Base-by-base conservation (phyloP, 768 basidiomycete species). In the Panaeolus cyanescens region DNA sequence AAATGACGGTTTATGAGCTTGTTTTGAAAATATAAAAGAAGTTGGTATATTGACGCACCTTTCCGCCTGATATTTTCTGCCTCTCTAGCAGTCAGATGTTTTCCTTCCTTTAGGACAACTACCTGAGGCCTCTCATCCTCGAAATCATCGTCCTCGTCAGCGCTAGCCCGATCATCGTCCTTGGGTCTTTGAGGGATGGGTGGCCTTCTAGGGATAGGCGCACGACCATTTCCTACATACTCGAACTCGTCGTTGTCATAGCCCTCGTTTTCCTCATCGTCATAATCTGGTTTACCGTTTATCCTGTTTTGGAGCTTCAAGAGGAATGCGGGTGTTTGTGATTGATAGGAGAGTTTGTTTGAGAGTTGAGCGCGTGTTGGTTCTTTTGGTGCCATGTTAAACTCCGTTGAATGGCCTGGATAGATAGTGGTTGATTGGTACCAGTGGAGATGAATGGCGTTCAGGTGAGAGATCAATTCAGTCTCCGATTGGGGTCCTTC, bases 101-200 rank as follows among this genome's bases (percentile, higher is more conserved):
- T 96, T 28, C 95, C 95, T 65, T 90, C 85, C 69, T 85, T 93
- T 65, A 97, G 71, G 8, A 96, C 95, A 3, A 97, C 93, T 7
- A 97, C 86, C 70, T 93, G 92, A 2, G 95, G 95, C 65, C 83
- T 88, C 73, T 96, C 95, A 67, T 95, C 94, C 0, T 71, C 84
- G 4, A 79, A 78, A 60, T 87, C 88, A 15, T 69, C 72, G 12
- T 72, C 66, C 60, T 93, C 91, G 56, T 88, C 87, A 12, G 84
- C 90, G 65, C 89, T 91, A 5, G 22, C 45, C 55, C 90, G 90
- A 7, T 84, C 87, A 59, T 91, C 85, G 53, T 85, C 83, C 12
- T 79, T 82, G 0, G 89, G 89, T 32, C 90, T 80, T 68, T 86
- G 78, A 9, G 90, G 90, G 30, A 91, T 90, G 12, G 88, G 73